Evolutionary conservation across 192 early-diverging fungal species (phyloP).

Genomic region (Phycomyces nitens): DNA sequence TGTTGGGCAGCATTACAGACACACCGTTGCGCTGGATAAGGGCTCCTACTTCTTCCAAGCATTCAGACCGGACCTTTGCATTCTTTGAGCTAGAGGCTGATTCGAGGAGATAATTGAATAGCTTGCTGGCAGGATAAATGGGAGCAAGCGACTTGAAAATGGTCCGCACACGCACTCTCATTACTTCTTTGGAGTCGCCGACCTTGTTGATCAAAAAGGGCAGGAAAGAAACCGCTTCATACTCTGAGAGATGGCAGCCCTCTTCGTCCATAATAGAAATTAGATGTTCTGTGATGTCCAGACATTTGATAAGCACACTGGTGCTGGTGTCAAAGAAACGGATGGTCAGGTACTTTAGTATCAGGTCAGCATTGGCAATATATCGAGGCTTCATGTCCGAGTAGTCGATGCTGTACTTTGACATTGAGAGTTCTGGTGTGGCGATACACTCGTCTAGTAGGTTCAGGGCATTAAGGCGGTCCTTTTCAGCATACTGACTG

Average conservation of each 20-base stretch:
- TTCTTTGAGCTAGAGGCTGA: constrained; percentile 73
- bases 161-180: constrained; percentile 65
- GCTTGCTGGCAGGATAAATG: constrained; percentile 75
- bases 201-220: constrained; percentile 65
- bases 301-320: constrained; percentile 76
- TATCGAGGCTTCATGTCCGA: constrained; percentile 60
- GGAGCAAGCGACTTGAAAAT: constrained; percentile 70
- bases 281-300: constrained; percentile 79
- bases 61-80: constrained; percentile 74
- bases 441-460: constrained; percentile 66
- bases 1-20: constrained; percentile 60
- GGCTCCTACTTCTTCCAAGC: constrained; percentile 72
- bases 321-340: constrained; percentile 93
- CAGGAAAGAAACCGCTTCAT: constrained; percentile 76
- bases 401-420: constrained; percentile 32
- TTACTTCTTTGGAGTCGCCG: constrained; percentile 83
- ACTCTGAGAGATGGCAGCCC: constrained; percentile 66
- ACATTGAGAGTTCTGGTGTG: constrained; percentile 32
- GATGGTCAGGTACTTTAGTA: constrained; percentile 85
- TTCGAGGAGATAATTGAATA: constrained; percentile 70
- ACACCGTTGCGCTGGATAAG: constrained; percentile 72
- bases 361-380: constrained; percentile 70
- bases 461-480: constrained; percentile 63
- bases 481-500: constrained; percentile 86
- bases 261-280: constrained; percentile 60